Evolutionary conservation across 345 rosid genomes (phyloP).

Genomic region (Euclidium syriacum): DNA sequence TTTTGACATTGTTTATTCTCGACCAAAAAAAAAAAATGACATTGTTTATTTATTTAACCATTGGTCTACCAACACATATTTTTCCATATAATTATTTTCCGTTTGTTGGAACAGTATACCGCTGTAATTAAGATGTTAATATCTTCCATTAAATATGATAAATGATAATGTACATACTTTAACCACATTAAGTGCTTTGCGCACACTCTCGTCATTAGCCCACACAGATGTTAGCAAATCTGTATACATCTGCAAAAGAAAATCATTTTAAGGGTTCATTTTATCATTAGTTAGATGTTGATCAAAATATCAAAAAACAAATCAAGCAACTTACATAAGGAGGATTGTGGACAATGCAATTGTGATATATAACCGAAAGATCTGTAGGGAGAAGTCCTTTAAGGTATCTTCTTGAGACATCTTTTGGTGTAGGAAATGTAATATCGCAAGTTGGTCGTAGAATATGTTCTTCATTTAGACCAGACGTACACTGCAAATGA

Average conservation of each 20-base stretch:
- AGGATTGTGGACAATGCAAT: neutral
- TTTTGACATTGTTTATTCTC: neutral
- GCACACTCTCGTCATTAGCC: slow-evolving; percentile 17
- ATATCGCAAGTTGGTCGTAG: neutral
- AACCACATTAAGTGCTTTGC: slow-evolving; percentile 11
- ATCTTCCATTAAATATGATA: too few species aligned
- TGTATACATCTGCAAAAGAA: neutral
- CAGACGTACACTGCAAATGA: neutral
- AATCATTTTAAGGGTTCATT: too few species aligned
- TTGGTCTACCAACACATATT: too few species aligned
- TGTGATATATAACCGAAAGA: neutral
- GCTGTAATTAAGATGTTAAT: neutral
- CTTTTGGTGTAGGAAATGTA: neutral
- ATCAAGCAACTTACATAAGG: neutral
- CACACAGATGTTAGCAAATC: neutral
- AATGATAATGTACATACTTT: neutral
- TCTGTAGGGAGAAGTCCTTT: neutral
- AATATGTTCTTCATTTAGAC: neutral
- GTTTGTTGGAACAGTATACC: too few species aligned
- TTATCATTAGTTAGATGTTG: too few species aligned
- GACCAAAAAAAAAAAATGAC: too few species aligned
- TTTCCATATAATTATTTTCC: too few species aligned
- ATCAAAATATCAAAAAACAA: neutral
- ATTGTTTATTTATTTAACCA: too few species aligned
- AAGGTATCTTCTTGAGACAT: neutral